These are phyloP conservation scores for Annulohypoxylon stygium DNA, from an alignment of 495 filamentous ascomycete species.

Conservation along the genomic window DNA sequence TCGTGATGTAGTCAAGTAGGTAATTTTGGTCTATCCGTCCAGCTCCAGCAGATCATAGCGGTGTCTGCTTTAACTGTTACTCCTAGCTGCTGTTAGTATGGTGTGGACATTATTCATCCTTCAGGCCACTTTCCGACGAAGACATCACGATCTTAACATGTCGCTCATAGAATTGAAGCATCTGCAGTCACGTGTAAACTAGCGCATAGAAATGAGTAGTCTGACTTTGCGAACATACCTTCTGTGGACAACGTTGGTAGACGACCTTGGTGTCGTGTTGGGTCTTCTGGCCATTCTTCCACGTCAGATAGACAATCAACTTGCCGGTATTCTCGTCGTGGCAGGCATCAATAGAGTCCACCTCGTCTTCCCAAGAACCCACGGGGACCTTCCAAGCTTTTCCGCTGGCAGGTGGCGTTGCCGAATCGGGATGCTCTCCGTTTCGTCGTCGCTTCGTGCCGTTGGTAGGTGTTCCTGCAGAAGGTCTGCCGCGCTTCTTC, in stretches of 20 bases:
- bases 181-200: conserved; percentile 54
- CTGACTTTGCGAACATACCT: conserved; percentile 56
- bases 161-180: conserved; percentile 72
- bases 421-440: conserved; percentile 53
- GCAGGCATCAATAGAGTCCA: conserved; percentile 67
- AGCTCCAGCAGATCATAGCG: background rate
- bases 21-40: background rate
- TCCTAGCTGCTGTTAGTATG: background rate
- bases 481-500: conserved; percentile 63
- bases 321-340: conserved; percentile 63
- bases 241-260: conserved; percentile 71
- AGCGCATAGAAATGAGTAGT: background rate
- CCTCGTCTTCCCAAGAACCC: conserved; percentile 70
- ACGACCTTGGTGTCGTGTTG: conserved; percentile 68
- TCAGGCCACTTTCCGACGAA: conserved; percentile 4
- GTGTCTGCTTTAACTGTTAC: conserved; percentile 4
- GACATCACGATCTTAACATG: conserved; percentile 65
- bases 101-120: conserved; percentile 34
- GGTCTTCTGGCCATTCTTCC: conserved; percentile 71
- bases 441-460: conserved; percentile 56
- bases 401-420: conserved; percentile 54
- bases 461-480: conserved; percentile 47
- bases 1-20: background rate
- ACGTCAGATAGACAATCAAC: conserved; percentile 65
- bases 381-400: conserved; percentile 66